These are phyloP conservation scores for Herpetospermum pedunculosum DNA, from an alignment of 306 rosid genomes.

Conservation along the genomic window DNA sequence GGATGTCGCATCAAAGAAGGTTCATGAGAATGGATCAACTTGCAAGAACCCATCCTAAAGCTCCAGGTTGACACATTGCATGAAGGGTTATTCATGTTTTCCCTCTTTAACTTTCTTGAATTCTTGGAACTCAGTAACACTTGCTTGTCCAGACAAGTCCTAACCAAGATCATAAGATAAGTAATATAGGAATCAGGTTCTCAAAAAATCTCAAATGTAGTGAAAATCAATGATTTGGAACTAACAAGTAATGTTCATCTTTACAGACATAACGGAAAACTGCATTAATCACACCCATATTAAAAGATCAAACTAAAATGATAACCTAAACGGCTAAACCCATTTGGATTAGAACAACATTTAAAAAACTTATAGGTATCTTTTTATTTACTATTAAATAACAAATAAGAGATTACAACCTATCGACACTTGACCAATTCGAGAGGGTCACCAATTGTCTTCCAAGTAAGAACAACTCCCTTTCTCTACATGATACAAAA, in stretches of 20 bases:
- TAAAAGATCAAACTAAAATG: background rate
- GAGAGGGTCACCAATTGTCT: no score
- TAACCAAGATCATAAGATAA: conserved; percentile 9
- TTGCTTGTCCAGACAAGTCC: conserved; percentile 25
- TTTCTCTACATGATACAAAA: no score
- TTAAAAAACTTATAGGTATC: no score
- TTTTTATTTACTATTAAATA: no score
- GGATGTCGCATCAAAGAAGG: conserved; percentile 9
- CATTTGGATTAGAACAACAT: background rate
- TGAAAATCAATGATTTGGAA: background rate
- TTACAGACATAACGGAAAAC: background rate
- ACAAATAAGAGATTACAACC: no score
- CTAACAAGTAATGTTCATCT: background rate
- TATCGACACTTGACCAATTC: no score
- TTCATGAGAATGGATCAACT: conserved; percentile 15
- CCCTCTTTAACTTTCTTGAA: conserved; percentile 14
- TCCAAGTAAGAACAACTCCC: no score
- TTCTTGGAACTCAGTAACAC: conserved; percentile 9
- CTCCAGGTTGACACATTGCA: conserved; percentile 3
- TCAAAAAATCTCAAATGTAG: background rate
- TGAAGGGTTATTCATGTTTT: conserved; percentile 13
- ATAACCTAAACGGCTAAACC: background rate
- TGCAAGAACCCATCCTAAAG: conserved; percentile 12
- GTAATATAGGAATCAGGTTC: background rate
- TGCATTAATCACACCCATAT: background rate